Evolutionary conservation across 2,329 filamentous ascomycete species (phyloP).

Genomic region (Cladosporium sphaerospermum): DNA sequence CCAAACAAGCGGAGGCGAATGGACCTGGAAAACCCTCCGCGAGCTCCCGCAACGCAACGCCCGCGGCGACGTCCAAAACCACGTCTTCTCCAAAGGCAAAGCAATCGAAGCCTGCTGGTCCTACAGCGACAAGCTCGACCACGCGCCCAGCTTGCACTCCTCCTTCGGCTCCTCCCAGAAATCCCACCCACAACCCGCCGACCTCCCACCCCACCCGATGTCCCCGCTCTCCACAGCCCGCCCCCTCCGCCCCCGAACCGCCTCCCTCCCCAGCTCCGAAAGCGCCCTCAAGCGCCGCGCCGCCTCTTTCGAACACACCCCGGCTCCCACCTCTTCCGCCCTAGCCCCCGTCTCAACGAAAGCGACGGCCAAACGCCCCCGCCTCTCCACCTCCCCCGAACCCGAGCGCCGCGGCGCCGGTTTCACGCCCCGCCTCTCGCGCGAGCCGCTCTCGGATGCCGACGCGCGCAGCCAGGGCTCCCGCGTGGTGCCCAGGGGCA

Average conservation of each 20-base stretch:
- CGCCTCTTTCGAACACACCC: constrained; percentile 26
- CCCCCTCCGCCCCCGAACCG: constrained; percentile 16
- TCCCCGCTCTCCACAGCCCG: constrained; percentile 28
- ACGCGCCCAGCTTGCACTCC: constrained; percentile 42
- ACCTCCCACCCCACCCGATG: constrained; percentile 26
- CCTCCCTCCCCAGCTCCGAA: constrained; percentile 23
- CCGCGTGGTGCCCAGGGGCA: constrained; percentile 31
- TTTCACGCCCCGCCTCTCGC: constrained; percentile 38
- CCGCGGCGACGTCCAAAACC: constrained; percentile 53
- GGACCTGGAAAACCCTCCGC: constrained; percentile 66
- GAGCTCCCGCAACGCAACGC: constrained; percentile 47
- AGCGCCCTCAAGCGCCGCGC: constrained; percentile 27
- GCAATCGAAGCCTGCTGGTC: constrained; percentile 51
- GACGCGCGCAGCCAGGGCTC: constrained; percentile 21
- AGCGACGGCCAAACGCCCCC: constrained; percentile 40
- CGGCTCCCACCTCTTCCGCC: constrained; percentile 17
- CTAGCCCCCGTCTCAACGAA: constrained; percentile 12
- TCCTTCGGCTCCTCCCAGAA: constrained; percentile 37
- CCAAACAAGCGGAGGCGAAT: constrained; percentile 56
- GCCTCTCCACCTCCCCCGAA: constrained; percentile 51
- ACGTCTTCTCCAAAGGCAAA: constrained; percentile 41
- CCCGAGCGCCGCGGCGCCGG: constrained; percentile 29
- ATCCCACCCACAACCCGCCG: constrained; percentile 19
- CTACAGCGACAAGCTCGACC: constrained; percentile 60
- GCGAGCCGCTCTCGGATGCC: constrained; percentile 38